Evolutionary conservation across 2,329 filamentous ascomycete genomes (phyloP), one percentile per base, ranked within the genome.

Genomic region (Ustilaginoidea virens): DNA sequence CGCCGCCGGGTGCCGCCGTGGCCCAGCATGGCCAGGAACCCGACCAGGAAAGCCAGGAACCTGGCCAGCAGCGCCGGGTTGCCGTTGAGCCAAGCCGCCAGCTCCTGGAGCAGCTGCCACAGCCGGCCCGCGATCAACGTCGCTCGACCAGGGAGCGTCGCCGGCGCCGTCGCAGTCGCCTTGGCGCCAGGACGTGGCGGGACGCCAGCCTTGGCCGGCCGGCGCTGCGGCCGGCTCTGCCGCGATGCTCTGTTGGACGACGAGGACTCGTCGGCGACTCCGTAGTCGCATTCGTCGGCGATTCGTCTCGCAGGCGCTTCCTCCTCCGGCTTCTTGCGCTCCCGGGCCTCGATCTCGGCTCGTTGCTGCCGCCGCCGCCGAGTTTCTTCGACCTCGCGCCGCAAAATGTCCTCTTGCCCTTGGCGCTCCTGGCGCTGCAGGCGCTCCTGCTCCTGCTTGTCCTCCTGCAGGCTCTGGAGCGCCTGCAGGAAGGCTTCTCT

Each of bases 401-500:
- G 59, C 24, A 72, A 46, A 35, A 67, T 54, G 32, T 74, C 69
- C 36, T 75, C 68, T 32, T 72, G 66, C 15, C 56, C 55, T 30
- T 59, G 54, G 32, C 56, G 56, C 42, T 63, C 75, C 55, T 65
- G 78, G 42, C 41, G 73, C 48, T 65, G 81, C 56, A 47, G 66
- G 34, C 71, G 61, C 39, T 77, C 74, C n/a, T 75, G 71, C 35
- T 77, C 72, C 32, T 77, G 67, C 45, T 80, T 81, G 46, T 93
- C 86, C 39, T 93, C 85, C 42, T 80, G 78, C 17, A 96, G 60
- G 30, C 73, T 77, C 47, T 92, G 74, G 11, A 96, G 62, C 4
- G 86, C 87, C 42, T 87, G 78, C 11, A 92, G 57, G 49, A 96
- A 94, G 1, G 81, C 76, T 43, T 96, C 83, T 37, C 82, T 74